Percentiles rank a stretch among this genome's conserved stretches.
phyloP scores from a whole-genome alignment of 495 filamentous ascomycete species.

The Poronia punctata region DNA sequence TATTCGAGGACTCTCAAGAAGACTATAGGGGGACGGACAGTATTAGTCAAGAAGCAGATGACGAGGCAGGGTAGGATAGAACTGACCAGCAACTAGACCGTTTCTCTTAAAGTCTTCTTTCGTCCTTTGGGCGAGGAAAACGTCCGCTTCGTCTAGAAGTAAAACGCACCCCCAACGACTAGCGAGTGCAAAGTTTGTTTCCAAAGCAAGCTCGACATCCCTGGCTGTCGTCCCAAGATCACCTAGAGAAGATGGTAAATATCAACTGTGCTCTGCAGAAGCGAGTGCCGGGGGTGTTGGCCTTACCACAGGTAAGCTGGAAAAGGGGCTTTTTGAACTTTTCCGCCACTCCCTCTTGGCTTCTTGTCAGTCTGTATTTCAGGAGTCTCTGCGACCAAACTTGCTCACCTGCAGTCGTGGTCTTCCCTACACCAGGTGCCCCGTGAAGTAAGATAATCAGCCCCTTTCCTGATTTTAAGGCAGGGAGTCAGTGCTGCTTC shows the following conservation, averaged over 20 bases:
- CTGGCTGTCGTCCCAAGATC: constrained; percentile 5
- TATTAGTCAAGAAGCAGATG: too few species aligned
- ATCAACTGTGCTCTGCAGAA: too few species aligned
- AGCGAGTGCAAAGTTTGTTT: constrained; percentile 33
- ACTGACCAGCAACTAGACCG: constrained; percentile 39
- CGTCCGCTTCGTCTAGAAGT: constrained; percentile 51
- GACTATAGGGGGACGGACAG: too few species aligned
- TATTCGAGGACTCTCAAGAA: constrained; percentile 51
- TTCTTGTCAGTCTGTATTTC: neutral
- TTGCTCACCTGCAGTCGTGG: constrained; percentile 30
- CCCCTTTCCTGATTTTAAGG: constrained; percentile 27
- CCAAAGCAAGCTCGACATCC: constrained; percentile 37
- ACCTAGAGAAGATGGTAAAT: too few species aligned
- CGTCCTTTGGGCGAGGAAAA: constrained; percentile 45
- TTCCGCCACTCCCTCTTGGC: constrained; percentile 24
- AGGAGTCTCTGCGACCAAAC: neutral
- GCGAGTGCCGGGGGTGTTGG: too few species aligned
- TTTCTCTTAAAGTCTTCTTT: constrained; percentile 41
- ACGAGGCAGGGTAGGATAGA: constrained; percentile 8
- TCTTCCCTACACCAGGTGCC: constrained; percentile 41
- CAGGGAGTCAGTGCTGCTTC: constrained; percentile 7
- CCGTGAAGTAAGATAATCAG: constrained; percentile 39
- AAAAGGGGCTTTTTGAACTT: constrained; percentile 20
- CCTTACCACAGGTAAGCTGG: constrained; percentile 26
- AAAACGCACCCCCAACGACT: constrained; percentile 44